Percentiles rank a stretch among this genome's conserved stretches.
Evolutionary conservation across 2,329 filamentous ascomycete genomes (phyloP).

Genomic region (Rugonectria rugulosa): DNA sequence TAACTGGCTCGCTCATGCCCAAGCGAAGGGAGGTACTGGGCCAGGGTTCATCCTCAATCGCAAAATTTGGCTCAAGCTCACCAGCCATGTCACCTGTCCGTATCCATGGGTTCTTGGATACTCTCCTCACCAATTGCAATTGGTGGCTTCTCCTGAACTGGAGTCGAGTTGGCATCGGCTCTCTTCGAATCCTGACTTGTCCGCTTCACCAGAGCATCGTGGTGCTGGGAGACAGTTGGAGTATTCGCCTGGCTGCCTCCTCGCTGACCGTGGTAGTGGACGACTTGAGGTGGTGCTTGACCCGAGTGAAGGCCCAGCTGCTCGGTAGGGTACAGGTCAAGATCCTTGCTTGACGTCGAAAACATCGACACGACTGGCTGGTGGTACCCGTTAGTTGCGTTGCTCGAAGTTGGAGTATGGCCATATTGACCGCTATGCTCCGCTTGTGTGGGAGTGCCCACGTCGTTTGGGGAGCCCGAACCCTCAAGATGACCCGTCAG

Average conservation of each 20-base stretch:
- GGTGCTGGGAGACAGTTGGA: slow-evolving; percentile 62
- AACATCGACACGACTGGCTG: slow-evolving; percentile 74
- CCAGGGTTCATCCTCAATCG: slow-evolving; percentile 38
- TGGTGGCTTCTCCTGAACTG: slow-evolving; percentile 46
- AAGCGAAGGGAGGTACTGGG: slow-evolving; percentile 34
- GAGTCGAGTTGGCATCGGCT: slow-evolving; percentile 46
- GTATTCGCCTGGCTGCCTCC: slow-evolving; percentile 74
- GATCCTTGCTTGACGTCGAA: slow-evolving; percentile 73
- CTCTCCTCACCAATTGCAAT: slow-evolving; percentile 27
- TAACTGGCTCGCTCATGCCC: slow-evolving; percentile 25
- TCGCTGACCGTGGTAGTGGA: slow-evolving; percentile 72
- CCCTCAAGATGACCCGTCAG: slow-evolving; percentile 69
- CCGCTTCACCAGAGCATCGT: slow-evolving; percentile 56
- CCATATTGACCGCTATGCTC: slow-evolving; percentile 59
- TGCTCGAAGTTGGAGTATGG: slow-evolving; percentile 56
- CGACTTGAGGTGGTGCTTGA: slow-evolving; percentile 69
- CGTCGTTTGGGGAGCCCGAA: slow-evolving; percentile 61
- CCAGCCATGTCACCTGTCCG: slow-evolving; percentile 37
- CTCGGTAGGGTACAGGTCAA: slow-evolving; percentile 73
- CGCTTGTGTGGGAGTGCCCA: slow-evolving; percentile 67
- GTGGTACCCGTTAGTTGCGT: slow-evolving; percentile 68
- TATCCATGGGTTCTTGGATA: slow-evolving; percentile 31
- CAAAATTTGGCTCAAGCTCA: slow-evolving; percentile 34
- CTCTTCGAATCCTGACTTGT: slow-evolving; percentile 59
- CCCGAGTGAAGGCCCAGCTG: slow-evolving; percentile 68